These are phyloP conservation scores for Magnaporthiopsis rhizophila DNA, from an alignment of 2,329 filamentous ascomycete species.

Conservation along the genomic window DNA sequence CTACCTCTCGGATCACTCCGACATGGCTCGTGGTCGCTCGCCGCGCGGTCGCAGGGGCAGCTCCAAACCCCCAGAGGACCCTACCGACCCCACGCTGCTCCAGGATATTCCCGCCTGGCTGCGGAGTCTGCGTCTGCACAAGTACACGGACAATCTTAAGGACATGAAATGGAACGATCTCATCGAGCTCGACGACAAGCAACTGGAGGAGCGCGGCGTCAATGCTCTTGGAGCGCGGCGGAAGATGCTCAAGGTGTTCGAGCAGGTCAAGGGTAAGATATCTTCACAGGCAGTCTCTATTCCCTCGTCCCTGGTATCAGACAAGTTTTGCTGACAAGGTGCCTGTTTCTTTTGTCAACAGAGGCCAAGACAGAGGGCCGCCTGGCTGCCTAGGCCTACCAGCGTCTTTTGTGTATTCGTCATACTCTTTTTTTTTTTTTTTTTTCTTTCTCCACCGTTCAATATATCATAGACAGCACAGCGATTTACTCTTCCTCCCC, in stretches of 20 bases:
- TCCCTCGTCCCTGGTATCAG: not conserved
- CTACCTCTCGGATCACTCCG: conserved; percentile 89
- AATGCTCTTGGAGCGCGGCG: conserved; percentile 89
- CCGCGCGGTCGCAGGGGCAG: conserved; percentile 86
- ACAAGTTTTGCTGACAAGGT: no score
- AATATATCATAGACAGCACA: conserved; percentile 4
- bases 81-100: conserved; percentile 80
- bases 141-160: conserved; percentile 97
- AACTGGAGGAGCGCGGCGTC: conserved; percentile 84
- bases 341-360: not conserved
- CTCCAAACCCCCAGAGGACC: conserved; percentile 96
- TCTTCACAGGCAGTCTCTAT: not conserved
- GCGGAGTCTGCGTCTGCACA: conserved; percentile 87
- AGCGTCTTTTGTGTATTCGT: not conserved
- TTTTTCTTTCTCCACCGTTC: not conserved
- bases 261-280: conserved; percentile 72
- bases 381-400: not conserved
- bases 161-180: conserved; percentile 95
- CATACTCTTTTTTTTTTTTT: not conserved
- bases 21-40: conserved; percentile 82
- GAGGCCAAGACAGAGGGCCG: conserved; percentile 8
- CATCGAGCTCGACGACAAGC: conserved; percentile 85
- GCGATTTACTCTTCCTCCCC: conserved; percentile 3
- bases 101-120: conserved; percentile 97
- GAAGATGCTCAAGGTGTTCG: conserved; percentile 99